A percentile compares a stretch with the other conserved stretches of the same genome.
Evolutionary conservation across 2,329 filamentous ascomycete genomes (phyloP).

Genomic region (Diplodia scrobiculata): DNA sequence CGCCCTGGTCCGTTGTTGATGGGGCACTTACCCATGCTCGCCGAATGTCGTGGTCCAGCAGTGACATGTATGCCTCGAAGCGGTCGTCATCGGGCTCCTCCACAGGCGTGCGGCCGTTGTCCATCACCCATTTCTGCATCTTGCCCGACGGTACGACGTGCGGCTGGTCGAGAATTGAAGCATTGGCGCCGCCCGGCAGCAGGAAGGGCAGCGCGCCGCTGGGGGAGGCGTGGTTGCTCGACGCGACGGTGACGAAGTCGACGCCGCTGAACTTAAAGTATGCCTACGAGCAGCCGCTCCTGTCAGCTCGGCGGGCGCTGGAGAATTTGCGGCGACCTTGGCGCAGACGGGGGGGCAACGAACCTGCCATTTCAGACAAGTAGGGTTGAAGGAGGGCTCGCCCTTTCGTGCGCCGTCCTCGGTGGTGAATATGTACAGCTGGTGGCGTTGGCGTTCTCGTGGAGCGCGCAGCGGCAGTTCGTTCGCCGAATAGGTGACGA

Average conservation of each 20-base stretch:
- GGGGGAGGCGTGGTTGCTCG: constrained; percentile 91
- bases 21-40: constrained; percentile 71
- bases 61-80: constrained; percentile 74
- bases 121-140: constrained; percentile 68
- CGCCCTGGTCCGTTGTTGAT: background rate
- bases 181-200: constrained; percentile 53
- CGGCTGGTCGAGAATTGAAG: constrained; percentile 40
- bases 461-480: constrained; percentile 67
- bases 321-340: background rate
- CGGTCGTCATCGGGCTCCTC: constrained; percentile 57
- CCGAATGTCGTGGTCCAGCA: constrained; percentile 76
- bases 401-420: constrained; percentile 62
- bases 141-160: constrained; percentile 62
- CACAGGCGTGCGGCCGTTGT: constrained; percentile 40
- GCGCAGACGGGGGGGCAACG: background rate
- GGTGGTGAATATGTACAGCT: constrained; percentile 76
- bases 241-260: constrained; percentile 66
- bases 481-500: constrained; percentile 74
- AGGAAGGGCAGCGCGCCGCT: constrained; percentile 87
- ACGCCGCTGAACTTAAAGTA: constrained; percentile 78
- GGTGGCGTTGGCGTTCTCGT: constrained; percentile 52
- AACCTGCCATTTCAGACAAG: constrained; percentile 96
- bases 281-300: constrained; percentile 59
- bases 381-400: constrained; percentile 82
- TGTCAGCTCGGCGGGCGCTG: background rate